Conservation (phyloP, 331 rosid genomes). For the Cydonia oblonga region DNA sequence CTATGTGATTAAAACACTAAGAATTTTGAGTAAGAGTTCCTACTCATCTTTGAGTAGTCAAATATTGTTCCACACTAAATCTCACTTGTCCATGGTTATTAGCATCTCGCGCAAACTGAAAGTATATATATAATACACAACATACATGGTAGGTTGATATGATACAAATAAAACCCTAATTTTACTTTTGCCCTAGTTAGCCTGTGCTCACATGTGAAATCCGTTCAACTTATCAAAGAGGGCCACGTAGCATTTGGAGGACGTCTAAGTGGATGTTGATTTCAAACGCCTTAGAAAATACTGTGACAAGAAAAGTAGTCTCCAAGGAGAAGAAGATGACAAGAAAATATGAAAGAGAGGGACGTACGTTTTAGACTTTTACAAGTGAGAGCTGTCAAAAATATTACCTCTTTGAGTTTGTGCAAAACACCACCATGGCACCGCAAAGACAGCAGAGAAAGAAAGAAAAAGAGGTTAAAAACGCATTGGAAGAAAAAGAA, state of each 20-base stretch:
- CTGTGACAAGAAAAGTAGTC: neutral
- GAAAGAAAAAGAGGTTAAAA: neutral
- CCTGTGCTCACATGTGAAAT: neutral
- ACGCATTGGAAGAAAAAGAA: conserved; percentile 3
- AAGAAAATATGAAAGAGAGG: neutral
- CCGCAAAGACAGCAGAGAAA: conserved; percentile 5
- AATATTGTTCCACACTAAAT: neutral
- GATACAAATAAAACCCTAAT: neutral
- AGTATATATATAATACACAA: too few relatives aligned
- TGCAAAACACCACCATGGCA: conserved; percentile 29
- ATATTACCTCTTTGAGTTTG: conserved; percentile 27
- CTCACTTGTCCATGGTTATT: neutral
- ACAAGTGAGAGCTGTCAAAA: conserved; percentile 8
- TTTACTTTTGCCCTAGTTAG: neutral
- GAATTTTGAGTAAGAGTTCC: too few relatives aligned
- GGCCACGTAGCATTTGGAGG: neutral
- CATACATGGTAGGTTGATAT: neutral
- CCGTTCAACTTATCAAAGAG: neutral
- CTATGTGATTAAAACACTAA: too few relatives aligned
- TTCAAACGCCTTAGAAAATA: neutral
- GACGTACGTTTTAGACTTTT: neutral
- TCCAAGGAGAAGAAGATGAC: neutral
- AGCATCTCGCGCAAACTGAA: neutral
- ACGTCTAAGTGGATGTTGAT: neutral
- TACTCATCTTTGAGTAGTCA: too few relatives aligned